Conservation (phyloP, 139 green algal species). For the Micractinium conductrix region DNA sequence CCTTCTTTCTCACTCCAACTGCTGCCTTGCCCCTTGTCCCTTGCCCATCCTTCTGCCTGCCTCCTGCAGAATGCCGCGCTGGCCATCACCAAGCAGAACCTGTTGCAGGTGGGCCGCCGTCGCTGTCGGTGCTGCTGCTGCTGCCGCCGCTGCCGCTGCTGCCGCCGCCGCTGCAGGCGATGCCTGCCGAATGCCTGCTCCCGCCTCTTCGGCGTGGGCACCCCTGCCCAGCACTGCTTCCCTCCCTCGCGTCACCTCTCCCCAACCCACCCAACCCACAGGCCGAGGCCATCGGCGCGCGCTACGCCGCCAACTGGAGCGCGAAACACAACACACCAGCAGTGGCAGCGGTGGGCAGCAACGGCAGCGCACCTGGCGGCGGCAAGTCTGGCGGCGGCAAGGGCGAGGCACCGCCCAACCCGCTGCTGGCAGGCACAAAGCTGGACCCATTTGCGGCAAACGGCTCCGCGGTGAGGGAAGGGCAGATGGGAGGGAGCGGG, state of each 20-base stretch:
- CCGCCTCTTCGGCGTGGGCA: background rate
- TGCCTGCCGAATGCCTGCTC: background rate
- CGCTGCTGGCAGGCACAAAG: slow-evolving; percentile 25
- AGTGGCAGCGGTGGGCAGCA: background rate
- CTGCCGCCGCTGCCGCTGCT: background rate
- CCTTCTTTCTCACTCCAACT: background rate
- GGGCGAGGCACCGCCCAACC: background rate
- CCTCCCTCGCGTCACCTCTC: background rate
- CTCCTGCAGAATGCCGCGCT: slow-evolving; percentile 19
- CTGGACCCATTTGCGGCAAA: slow-evolving; percentile 27
- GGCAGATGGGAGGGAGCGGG: background rate
- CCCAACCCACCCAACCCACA: slow-evolving; percentile 34
- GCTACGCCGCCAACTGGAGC: slow-evolving; percentile 30
- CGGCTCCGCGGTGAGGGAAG: background rate
- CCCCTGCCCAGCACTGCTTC: background rate
- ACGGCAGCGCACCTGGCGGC: background rate
- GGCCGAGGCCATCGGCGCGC: slow-evolving; percentile 68
- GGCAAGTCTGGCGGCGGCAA: background rate
- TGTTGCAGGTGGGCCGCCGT: slow-evolving; percentile 17
- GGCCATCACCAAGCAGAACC: slow-evolving; percentile 46
- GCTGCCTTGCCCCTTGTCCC: background rate
- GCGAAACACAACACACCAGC: slow-evolving; percentile 16
- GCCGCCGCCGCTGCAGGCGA: too few species aligned
- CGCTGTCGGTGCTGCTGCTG: background rate
- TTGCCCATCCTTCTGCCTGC: background rate